These are phyloP conservation scores for Paraphaeosphaeria sporulosa DNA, from an alignment of 2,329 filamentous ascomycete genomes.

Conservation along the genomic window DNA sequence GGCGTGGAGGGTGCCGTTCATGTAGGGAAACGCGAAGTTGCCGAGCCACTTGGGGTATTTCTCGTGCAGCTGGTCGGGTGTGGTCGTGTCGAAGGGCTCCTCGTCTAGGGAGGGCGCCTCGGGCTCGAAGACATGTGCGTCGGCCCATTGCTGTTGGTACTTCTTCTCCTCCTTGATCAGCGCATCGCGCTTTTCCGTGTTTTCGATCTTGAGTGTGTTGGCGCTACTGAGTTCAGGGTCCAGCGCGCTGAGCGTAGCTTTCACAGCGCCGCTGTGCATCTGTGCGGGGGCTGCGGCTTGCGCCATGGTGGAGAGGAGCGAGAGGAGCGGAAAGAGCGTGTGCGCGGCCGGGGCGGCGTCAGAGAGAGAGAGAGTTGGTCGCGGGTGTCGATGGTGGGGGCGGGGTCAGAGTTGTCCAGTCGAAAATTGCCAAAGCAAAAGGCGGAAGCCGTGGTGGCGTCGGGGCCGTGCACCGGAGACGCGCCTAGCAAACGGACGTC, in stretches of 20 bases:
- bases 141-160: constrained; percentile 86
- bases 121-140: constrained; percentile 80
- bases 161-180: constrained; percentile 87
- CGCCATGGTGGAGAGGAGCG: constrained; percentile 35
- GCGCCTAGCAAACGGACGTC: constrained; percentile 28
- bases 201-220: constrained; percentile 72
- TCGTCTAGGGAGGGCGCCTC: constrained; percentile 83
- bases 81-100: constrained; percentile 76
- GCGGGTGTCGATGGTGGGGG: background rate
- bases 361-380: constrained; percentile 4
- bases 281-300: constrained; percentile 38
- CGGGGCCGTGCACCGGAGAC: constrained; percentile 1
- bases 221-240: constrained; percentile 63
- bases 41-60: constrained; percentile 92
- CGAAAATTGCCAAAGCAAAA: background rate
- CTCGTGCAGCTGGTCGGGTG: constrained; percentile 76
- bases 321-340: constrained; percentile 5
- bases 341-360: constrained; percentile 8
- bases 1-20: constrained; percentile 71
- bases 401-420: background rate
- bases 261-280: constrained; percentile 53
- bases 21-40: constrained; percentile 69
- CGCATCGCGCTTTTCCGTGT: constrained; percentile 85
- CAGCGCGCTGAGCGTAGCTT: constrained; percentile 62
- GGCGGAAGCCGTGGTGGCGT: background rate